Percentiles rank a stretch among this genome's conserved stretches.
Conservation (phyloP, 2,329 filamentous ascomycete genomes). For the Calonectria pauciramosa region DNA sequence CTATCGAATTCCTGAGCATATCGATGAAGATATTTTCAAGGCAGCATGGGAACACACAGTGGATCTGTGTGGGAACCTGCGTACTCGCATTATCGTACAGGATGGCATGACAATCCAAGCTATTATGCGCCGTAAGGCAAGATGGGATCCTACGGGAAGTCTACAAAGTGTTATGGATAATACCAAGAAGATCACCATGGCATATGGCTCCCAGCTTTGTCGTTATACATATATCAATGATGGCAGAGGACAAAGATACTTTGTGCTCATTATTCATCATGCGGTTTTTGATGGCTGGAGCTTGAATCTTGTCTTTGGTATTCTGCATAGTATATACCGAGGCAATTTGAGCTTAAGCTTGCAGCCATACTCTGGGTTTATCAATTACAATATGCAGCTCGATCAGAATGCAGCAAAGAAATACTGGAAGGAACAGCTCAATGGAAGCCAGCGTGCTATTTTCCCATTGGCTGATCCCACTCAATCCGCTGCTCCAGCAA, state of each 20-base stretch:
- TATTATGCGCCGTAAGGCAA: not conserved
- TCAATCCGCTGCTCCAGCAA: slow-evolving; percentile 61
- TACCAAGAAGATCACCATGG: not conserved
- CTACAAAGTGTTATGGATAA: not conserved
- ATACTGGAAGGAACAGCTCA: not conserved
- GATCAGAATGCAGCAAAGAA: not conserved
- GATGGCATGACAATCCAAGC: not conserved
- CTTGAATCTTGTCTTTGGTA: not conserved
- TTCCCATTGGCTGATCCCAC: slow-evolving; percentile 59
- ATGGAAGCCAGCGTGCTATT: slow-evolving; percentile 49
- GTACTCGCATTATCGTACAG: not conserved
- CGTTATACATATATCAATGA: not conserved
- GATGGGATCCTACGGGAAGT: not conserved
- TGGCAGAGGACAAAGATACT: not conserved
- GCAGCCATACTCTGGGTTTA: not conserved
- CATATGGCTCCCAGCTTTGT: not conserved
- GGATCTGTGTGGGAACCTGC: not conserved
- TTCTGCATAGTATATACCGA: not conserved
- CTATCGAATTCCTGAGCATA: not conserved
- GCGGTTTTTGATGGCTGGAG: slow-evolving; percentile 11
- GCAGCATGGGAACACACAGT: slow-evolving; percentile 1
- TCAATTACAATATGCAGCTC: not conserved
- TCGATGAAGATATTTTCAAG: not conserved
- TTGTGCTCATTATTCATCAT: not conserved
- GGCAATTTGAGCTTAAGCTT: not conserved